Percentiles rank a stretch among this genome's conserved stretches.
These are phyloP conservation scores for Ophiostoma pallidulum DNA, from an alignment of 2,329 filamentous ascomycete species.

Conservation along the genomic window DNA sequence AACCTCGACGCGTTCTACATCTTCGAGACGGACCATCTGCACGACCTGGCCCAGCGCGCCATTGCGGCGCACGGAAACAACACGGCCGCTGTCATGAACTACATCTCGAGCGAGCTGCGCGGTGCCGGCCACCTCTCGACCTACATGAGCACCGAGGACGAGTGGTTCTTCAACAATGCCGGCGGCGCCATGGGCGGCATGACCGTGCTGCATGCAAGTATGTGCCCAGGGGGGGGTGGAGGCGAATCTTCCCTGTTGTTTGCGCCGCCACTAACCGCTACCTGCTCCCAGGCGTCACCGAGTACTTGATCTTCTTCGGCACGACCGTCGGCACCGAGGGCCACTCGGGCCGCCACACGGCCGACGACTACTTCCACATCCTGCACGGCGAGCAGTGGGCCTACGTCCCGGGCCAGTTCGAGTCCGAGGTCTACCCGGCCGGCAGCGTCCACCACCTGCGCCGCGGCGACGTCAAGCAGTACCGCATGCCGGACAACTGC, in stretches of 20 bases:
- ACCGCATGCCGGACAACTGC: conserved; percentile 66
- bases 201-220: conserved; percentile 82
- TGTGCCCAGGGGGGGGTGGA: too few species aligned
- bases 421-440: conserved; percentile 58
- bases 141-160: conserved; percentile 61
- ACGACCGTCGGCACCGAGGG: conserved; percentile 78
- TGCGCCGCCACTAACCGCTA: neutral
- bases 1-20: conserved; percentile 62
- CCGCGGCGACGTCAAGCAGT: conserved; percentile 69
- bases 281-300: conserved; percentile 55
- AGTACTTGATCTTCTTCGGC: conserved; percentile 86
- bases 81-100: conserved; percentile 57
- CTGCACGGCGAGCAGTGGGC: conserved; percentile 67
- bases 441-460: conserved; percentile 63
- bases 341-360: conserved; percentile 79
- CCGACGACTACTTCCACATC: conserved; percentile 93
- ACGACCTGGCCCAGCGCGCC: conserved; percentile 56
- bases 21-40: conserved; percentile 59
- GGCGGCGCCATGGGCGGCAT: conserved; percentile 87
- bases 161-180: conserved; percentile 90
- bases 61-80: conserved; percentile 64
- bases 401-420: conserved; percentile 59
- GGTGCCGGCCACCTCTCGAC: conserved; percentile 38
- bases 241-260: too few species aligned
- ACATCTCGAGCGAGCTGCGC: conserved; percentile 60